Conservation (phyloP, 345 rosid species). For the Pugionium cornutum region DNA sequence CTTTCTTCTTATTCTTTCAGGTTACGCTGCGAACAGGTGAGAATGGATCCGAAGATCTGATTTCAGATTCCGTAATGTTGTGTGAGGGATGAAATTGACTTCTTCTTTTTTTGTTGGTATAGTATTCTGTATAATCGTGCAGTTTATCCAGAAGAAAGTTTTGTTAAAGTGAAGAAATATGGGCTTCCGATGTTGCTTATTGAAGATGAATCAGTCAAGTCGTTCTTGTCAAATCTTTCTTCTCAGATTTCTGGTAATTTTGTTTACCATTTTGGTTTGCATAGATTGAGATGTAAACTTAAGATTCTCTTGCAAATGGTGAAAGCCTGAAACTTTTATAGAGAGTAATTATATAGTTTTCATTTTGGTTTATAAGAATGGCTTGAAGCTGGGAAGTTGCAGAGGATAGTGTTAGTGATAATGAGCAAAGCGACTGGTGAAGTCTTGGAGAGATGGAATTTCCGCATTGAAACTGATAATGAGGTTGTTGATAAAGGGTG, state of each 20-base stretch:
- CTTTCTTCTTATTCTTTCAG: conserved; percentile 39
- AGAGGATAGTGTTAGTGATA: conserved; percentile 81
- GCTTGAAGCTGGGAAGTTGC: conserved; percentile 89
- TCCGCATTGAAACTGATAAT: conserved; percentile 77
- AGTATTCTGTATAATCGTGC: conserved; percentile 93
- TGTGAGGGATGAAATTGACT: conserved; percentile 13
- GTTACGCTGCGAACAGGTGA: conserved; percentile 98
- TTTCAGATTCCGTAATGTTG: not conserved
- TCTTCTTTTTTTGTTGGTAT: conserved; percentile 15
- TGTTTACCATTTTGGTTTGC: too few relatives aligned
- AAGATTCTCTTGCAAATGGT: too few relatives aligned
- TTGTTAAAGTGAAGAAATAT: conserved; percentile 89
- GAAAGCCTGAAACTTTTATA: too few relatives aligned
- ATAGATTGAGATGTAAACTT: too few relatives aligned
- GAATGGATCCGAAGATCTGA: not conserved
- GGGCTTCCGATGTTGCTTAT: conserved; percentile 93
- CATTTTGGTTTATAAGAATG: conserved; percentile 53
- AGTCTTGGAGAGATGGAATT: conserved; percentile 95
- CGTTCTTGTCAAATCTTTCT: conserved; percentile 65
- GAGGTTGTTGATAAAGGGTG: conserved; percentile 91
- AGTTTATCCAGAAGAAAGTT: conserved; percentile 92
- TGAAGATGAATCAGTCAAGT: conserved; percentile 83
- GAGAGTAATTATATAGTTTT: not conserved
- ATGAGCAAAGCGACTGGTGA: conserved; percentile 83
- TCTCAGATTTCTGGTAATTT: conserved; percentile 75